phyloP scores from a whole-genome alignment of 768 basidiomycete genomes.

The Naganishia antarctica region DNA sequence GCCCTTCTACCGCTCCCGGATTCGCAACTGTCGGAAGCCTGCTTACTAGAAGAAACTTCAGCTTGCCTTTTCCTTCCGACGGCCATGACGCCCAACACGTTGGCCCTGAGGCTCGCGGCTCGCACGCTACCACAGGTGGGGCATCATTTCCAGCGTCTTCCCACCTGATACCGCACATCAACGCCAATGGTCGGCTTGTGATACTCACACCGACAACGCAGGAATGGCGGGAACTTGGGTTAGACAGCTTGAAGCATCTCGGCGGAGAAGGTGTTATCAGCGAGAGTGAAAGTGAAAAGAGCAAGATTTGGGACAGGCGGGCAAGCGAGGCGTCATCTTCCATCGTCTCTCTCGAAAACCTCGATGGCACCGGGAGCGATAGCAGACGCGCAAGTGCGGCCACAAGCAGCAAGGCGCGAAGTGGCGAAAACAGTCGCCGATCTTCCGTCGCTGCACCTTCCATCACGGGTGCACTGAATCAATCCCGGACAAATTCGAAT shows the following conservation, averaged over 20 bases:
- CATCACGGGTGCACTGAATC: neutral
- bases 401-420: neutral
- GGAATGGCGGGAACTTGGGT: constrained; percentile 45
- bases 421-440: neutral
- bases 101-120: neutral
- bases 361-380: neutral
- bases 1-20: constrained; percentile 7
- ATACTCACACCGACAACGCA: constrained; percentile 48
- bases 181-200: constrained; percentile 33
- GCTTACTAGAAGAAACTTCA: constrained; percentile 42
- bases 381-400: constrained; percentile 12
- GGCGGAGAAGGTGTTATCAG: constrained; percentile 28
- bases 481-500: neutral
- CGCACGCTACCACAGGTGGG: neutral
- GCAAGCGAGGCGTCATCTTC: constrained; percentile 24
- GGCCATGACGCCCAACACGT: constrained; percentile 20
- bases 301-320: constrained; percentile 8
- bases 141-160: constrained; percentile 15
- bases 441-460: neutral
- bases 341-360: neutral
- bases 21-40: constrained; percentile 29
- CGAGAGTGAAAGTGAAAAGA: constrained; percentile 28
- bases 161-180: constrained; percentile 30
- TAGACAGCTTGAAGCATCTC: constrained; percentile 25
- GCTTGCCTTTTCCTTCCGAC: constrained; percentile 39